Evolutionary conservation across 345 rosid species (phyloP), one percentile per base, ranked within the genome.

Genomic region (Noccaea caerulescens): DNA sequence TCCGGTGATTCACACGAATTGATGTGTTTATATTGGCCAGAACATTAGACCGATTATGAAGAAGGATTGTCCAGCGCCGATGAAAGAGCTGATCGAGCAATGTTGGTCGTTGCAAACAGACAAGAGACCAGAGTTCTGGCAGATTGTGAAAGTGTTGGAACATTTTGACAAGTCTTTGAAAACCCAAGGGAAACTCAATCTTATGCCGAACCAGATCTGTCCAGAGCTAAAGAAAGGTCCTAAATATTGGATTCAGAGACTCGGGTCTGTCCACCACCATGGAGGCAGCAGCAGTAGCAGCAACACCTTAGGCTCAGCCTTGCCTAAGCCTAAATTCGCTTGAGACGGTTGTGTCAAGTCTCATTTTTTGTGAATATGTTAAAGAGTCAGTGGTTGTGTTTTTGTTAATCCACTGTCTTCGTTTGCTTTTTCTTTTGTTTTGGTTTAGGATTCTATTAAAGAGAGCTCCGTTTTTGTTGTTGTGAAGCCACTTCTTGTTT

Each of bases 61-160:
- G 0, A 68, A 33, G 50, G 72, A 75, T 33, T 91, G 93, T 72
- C 85, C 88, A 32, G 71, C 69, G 4, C 79, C 96, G 3, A 79
- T 91, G 87, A 76, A 74, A 81, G 87, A 87, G 39, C 81, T 88
- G 50, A 87, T 91, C 2, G 90, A 89, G 80, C 91, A 82, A 27
- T 91, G 97, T 58, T 91, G 97, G 97, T 79, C 88, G 13, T 33
- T 73, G 79, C 83, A 87, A 7, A 81, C 93, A 4, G 91, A 85
- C 30, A 87, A 83, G 81, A 84, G 97, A 83, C 97, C 95, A 0
- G 97, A 91, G 36, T 91, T 88, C 74, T 77, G 87, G 83, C 97
- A 87, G 78, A 73, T 87, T 23, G 88, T 91, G 20, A 89, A 84
- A 75, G 84, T 89, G 23, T 62, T 91, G 52, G 96, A 91, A 82